A percentile compares a stretch with the other conserved stretches of the same genome.
Conservation (phyloP, 768 basidiomycete genomes). For the Thelephora aurantiotincta region DNA sequence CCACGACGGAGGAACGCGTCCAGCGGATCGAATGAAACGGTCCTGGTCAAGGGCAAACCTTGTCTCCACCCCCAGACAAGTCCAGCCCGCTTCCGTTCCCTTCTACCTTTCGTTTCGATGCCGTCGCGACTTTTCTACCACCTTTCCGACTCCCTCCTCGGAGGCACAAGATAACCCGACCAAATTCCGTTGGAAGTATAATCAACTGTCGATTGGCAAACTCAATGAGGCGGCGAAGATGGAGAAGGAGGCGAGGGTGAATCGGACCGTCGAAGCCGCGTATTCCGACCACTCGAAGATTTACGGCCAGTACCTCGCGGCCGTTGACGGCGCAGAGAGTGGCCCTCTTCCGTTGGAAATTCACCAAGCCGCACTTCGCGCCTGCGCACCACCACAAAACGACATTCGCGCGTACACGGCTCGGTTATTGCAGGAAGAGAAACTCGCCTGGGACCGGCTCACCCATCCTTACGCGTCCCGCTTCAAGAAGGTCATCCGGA, state of each 20-base stretch:
- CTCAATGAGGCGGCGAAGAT: background rate
- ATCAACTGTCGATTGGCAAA: too few species aligned
- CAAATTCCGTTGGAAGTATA: too few species aligned
- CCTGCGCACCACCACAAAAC: constrained; percentile 37
- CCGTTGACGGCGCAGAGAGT: constrained; percentile 33
- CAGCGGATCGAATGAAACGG: background rate
- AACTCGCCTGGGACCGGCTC: constrained; percentile 16
- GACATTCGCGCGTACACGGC: constrained; percentile 31
- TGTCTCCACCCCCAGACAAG: background rate
- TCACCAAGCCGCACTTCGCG: constrained; percentile 58
- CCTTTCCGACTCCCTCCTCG: background rate
- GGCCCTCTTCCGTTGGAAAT: constrained; percentile 43
- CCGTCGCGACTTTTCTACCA: background rate
- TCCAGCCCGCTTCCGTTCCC: background rate
- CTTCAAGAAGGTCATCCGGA: constrained; percentile 51
- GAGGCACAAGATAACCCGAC: too few species aligned
- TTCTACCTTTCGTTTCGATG: background rate
- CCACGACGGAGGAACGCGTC: background rate
- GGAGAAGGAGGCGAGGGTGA: constrained; percentile 6
- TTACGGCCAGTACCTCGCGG: constrained; percentile 51
- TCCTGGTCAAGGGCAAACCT: background rate
- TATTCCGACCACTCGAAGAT: constrained; percentile 29
- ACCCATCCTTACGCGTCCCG: constrained; percentile 51
- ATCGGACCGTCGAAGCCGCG: constrained; percentile 6
- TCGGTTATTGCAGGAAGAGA: constrained; percentile 24